Base-by-base conservation (phyloP, 73 alveolate genomes). In the Blepharisma japonicum region DNA sequence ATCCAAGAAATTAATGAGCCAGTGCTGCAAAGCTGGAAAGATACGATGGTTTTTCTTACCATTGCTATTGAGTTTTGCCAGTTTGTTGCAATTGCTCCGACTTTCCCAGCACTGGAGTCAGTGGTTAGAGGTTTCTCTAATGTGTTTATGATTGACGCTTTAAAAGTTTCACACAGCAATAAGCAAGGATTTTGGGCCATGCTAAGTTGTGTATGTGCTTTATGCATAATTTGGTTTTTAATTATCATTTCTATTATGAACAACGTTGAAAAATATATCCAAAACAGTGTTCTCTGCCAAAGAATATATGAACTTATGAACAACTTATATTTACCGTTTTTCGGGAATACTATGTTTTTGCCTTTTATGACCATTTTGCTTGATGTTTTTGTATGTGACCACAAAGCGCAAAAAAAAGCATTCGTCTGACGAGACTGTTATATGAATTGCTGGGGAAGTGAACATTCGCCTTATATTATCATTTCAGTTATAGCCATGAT, bases 71-170 rank as follows among this genome's bases (percentile, higher is more conserved):
- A 70, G 46, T 70, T 70, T 47, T 70, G 11, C 42, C 66, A 70
- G 39, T 70, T 70, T 45, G n/a, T 47, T 11, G 80, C 80, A 45
- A 70, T 70, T 45, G 80, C 80, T 45, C 80, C 80, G 9, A 25
- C 18, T 14, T 70, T 70, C 3, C 14, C 9, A 45, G 11, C 68
- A 11, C 27, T 70, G 25, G 61, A 70, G 27, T 14, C n/a, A 1
- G 80, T 70, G 11, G 80, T 70, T 4, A 0, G 5, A 47, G 46
- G 18, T 4, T 7, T 45, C 14, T 70, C 80, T 7, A 70, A 70
- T 70, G 27, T 70, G 11, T 70, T 70, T 45, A 70, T 70, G 80
- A 9, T 70, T 39, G 80, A 70, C 5, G 39, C 27, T 9, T 20
- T 70, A 38, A 70, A 70, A 45, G 80, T 70, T 7, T 18, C 66